Percentiles rank a stretch among this genome's conserved stretches.
Evolutionary conservation across 208 protist species (phyloP).

Genomic region (Endotrypanum monterogeii): DNA sequence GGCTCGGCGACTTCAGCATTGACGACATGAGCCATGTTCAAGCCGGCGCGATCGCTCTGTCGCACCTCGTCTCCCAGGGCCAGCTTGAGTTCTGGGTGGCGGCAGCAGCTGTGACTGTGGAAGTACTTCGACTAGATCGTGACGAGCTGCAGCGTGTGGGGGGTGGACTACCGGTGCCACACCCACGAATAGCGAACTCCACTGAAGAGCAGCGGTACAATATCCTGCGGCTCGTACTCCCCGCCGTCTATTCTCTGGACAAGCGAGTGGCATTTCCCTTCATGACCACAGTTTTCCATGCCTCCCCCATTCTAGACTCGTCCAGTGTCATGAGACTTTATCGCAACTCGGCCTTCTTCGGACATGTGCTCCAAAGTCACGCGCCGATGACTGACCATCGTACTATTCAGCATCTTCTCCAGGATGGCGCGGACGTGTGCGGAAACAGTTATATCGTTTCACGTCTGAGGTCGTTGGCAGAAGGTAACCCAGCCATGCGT

Average conservation of each 20-base stretch:
- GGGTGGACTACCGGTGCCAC: conserved; percentile 6
- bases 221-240: conserved; percentile 34
- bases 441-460: conserved; percentile 52
- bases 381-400: conserved; percentile 1
- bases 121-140: conserved; percentile 24
- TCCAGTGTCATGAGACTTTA: conserved; percentile 34
- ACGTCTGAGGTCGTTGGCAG: conserved; percentile 29
- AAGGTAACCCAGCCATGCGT: neutral
- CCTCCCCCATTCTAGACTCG: conserved; percentile 16
- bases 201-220: conserved; percentile 13
- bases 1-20: conserved; percentile 25
- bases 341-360: conserved; percentile 60
- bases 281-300: conserved; percentile 35
- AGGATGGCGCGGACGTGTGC: conserved; percentile 35
- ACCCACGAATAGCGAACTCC: conserved; percentile 9
- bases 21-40: conserved; percentile 22
- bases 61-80: conserved; percentile 33
- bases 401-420: conserved; percentile 28
- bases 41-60: conserved; percentile 29
- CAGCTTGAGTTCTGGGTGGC: conserved; percentile 30
- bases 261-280: conserved; percentile 42
- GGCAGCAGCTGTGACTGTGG: conserved; percentile 27
- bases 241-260: conserved; percentile 50
- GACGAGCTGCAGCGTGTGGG: conserved; percentile 19
- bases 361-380: conserved; percentile 26